Evolutionary conservation across 2,329 filamentous ascomycete genomes (phyloP), one percentile per base, ranked within the genome.

Genomic region (Neofusicoccum umdonicola): DNA sequence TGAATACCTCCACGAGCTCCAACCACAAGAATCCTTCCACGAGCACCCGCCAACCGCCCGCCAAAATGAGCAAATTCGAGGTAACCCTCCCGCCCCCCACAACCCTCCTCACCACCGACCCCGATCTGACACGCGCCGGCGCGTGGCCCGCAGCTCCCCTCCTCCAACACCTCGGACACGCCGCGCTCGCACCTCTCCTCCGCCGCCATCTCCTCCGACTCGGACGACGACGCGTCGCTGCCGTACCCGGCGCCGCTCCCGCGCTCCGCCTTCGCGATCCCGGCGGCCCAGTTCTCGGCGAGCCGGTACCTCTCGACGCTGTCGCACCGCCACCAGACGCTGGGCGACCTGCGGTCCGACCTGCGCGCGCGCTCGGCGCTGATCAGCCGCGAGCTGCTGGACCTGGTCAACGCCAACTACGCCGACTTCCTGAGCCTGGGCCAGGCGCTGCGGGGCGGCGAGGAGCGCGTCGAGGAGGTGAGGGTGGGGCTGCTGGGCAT

Each of bases 401-500:
- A 97, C 79, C 86, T 99, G 7, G 95, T 99, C 69, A 99, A 99
- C 74, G 86, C 90, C 60, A 96, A 99, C 78, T 98, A 99, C 76
- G 90, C 92, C 54, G 90, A 94, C 65, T 99, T 99, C 71, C 79
- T 99, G 4, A 89, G 88, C 0, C 80, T 99, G 0, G 96, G 95
- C 0, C 87, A 85, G 52, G 91, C 92, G 70, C 80, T 99, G 48
- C 87, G 87, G 62, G 93, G 93, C 2, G 96, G 96, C 7, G 93
- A 96, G 72, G 94, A 97, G 71, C 91, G 89, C 75, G 89, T 97
- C 0, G 93, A 96, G 74, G 92, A 96, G 73, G 90, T 98, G 37
- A 86, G 92, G 48, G 90, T 99, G 0, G 92, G 93, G 0, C 79
- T 99, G 63, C 77, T 98, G 66, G 92, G 92, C 0, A 97, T 99